Evolutionary conservation across 2,329 filamentous ascomycete species (phyloP).

Genomic region (Immersiporthe knoxdaviesiana): DNA sequence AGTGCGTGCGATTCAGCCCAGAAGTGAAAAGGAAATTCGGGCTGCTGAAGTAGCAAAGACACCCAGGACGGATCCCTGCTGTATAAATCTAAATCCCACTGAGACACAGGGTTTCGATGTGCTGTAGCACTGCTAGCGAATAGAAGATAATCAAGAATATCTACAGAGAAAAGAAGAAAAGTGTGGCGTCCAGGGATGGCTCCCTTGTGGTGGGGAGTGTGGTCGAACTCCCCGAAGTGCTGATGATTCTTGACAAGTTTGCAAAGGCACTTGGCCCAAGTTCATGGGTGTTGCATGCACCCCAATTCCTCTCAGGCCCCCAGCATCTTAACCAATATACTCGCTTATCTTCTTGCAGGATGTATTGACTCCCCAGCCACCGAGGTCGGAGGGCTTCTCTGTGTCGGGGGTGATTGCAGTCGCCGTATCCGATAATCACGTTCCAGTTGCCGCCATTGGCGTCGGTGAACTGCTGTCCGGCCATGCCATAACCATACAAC

Average conservation of each 20-base stretch:
- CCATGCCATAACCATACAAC: neutral
- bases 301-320: too few species aligned
- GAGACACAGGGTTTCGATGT: neutral
- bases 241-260: neutral
- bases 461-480: constrained; percentile 17
- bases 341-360: neutral
- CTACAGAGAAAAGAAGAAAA: constrained; percentile 1
- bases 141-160: neutral
- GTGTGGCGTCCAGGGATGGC: neutral
- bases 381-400: neutral
- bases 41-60: neutral
- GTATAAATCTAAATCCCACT: neutral
- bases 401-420: constrained; percentile 1
- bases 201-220: neutral
- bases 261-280: neutral
- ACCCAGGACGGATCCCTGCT: neutral
- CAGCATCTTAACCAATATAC: constrained; percentile 3
- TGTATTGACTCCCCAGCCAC: constrained; percentile 11
- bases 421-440: constrained; percentile 2
- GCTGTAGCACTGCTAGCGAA: neutral
- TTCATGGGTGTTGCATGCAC: neutral
- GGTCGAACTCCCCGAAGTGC: neutral
- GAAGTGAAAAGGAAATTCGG: neutral
- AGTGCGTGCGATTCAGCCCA: neutral
- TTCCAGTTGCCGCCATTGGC: constrained; percentile 11